Conservation (phyloP, 2,329 filamentous ascomycete genomes). For the Trichoderma sp. region DNA sequence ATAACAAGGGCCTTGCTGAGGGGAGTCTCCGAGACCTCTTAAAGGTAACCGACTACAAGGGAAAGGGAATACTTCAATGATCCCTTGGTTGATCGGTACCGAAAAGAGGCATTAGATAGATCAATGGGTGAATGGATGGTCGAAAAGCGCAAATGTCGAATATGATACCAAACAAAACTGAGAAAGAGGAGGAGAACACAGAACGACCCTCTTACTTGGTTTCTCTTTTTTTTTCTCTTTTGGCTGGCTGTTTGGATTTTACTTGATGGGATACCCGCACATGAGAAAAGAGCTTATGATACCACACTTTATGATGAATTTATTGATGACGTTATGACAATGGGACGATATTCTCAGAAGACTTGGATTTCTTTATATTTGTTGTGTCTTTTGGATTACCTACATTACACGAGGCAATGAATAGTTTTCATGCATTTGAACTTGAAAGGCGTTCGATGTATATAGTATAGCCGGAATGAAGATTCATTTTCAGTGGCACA, state of each 20-base stretch:
- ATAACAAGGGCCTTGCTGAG: constrained; percentile 50
- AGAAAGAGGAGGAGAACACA: background rate
- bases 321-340: background rate
- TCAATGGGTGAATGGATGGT: background rate
- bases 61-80: constrained; percentile 30
- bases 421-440: background rate
- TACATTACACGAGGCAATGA: background rate
- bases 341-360: background rate
- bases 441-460: background rate
- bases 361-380: background rate
- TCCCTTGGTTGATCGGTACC: too few species aligned
- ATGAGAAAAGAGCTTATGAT: background rate
- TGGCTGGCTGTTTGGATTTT: background rate
- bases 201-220: background rate
- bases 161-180: background rate
- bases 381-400: background rate
- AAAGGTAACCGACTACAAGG: constrained; percentile 37
- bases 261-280: background rate
- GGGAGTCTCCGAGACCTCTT: constrained; percentile 55
- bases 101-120: background rate
- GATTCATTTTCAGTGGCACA: background rate
- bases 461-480: background rate
- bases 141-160: background rate
- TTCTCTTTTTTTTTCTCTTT: background rate
- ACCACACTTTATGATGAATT: background rate